Conservation (phyloP, 345 rosid species). For the Citrus cavaleriei region DNA sequence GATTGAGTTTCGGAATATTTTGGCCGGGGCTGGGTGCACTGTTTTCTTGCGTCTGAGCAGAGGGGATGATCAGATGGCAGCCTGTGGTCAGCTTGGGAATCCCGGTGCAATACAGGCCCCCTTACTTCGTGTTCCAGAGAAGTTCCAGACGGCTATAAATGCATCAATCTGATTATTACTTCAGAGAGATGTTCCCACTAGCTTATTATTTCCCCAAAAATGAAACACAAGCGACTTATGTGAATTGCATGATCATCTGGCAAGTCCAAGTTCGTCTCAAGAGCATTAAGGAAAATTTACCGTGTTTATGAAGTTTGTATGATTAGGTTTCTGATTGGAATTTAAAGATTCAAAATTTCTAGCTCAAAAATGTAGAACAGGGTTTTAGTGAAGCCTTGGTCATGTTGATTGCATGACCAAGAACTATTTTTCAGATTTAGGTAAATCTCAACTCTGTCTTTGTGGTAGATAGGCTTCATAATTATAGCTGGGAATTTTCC, state of each 20-base stretch:
- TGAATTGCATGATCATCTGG: background rate
- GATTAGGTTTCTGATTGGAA: background rate
- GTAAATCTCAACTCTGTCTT: background rate
- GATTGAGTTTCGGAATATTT: slow-evolving; percentile 67
- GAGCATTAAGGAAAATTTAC: background rate
- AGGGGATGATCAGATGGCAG: slow-evolving; percentile 98
- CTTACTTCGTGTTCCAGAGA: slow-evolving; percentile 67
- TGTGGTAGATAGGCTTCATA: background rate
- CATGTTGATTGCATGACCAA: background rate
- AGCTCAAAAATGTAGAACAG: background rate
- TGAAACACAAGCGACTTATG: background rate
- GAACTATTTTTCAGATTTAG: background rate
- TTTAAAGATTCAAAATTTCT: background rate
- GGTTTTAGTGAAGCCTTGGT: background rate
- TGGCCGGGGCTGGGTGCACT: slow-evolving; percentile 63
- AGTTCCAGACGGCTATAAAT: slow-evolving; percentile 57
- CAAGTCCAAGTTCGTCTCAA: background rate
- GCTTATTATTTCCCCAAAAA: slow-evolving; percentile 1
- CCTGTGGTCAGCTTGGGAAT: slow-evolving; percentile 95
- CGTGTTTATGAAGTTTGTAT: background rate
- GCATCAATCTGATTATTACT: slow-evolving; percentile 6
- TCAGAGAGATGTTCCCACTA: background rate
- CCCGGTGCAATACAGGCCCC: slow-evolving; percentile 66
- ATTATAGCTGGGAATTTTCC: background rate
- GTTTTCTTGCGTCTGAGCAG: slow-evolving; percentile 72